Evolutionary conservation across 1,284 basidiomycete genomes (phyloP).

Genomic region (Leccinum griseonigrum): DNA sequence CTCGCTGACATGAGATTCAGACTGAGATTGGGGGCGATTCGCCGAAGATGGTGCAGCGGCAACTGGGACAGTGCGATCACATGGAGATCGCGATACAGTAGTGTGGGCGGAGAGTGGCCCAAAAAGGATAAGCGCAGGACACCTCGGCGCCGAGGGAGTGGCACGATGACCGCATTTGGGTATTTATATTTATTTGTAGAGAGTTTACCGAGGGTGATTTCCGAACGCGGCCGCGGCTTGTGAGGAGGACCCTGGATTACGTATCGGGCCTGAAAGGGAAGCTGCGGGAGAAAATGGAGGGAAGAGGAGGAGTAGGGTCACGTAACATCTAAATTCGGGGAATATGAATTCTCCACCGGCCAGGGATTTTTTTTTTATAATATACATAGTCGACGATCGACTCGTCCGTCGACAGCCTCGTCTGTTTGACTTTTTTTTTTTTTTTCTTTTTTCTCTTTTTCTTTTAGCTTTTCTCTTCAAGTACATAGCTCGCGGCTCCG

Average conservation of each 20-base stretch:
- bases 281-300: slow-evolving; percentile 35
- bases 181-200: slow-evolving; percentile 27
- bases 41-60: slow-evolving; percentile 34
- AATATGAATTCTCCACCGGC: slow-evolving; percentile 42
- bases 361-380: slow-evolving; percentile 33
- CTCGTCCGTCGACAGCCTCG: slow-evolving; percentile 28
- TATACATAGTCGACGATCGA: slow-evolving; percentile 37
- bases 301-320: slow-evolving; percentile 26
- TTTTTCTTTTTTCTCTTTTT: slow-evolving; percentile 4
- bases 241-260: slow-evolving; percentile 35
- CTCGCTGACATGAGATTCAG: slow-evolving; percentile 34
- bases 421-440: slow-evolving; percentile 27
- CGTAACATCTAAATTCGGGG: slow-evolving; percentile 36
- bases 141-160: slow-evolving; percentile 41
- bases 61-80: slow-evolving; percentile 30
- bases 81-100: slow-evolving; percentile 33
- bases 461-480: slow-evolving; percentile 11
- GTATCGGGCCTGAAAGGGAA: slow-evolving; percentile 29
- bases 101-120: slow-evolving; percentile 28
- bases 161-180: slow-evolving; percentile 27
- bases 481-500: slow-evolving; percentile 35
- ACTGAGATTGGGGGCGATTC: slow-evolving; percentile 32
- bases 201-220: slow-evolving; percentile 40
- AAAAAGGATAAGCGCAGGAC: slow-evolving; percentile 23
- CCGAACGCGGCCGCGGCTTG: slow-evolving; percentile 38